Evolutionary conservation across 163 green algal species (phyloP), one percentile per base, ranked within the genome.

Genomic region (Scenedesmus sp.): DNA sequence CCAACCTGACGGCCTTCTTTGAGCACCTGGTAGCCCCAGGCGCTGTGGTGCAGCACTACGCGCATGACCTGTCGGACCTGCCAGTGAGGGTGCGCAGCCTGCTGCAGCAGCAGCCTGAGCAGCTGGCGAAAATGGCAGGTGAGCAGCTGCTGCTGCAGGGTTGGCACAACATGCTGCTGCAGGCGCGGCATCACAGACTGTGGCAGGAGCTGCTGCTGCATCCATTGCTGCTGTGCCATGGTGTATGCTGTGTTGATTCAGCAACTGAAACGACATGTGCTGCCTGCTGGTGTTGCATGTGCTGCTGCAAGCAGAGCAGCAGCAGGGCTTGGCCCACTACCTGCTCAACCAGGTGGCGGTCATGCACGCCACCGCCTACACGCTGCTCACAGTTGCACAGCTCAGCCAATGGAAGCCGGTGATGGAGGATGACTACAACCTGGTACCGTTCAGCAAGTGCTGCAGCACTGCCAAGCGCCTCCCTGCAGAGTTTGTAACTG

Each of bases 11-110:
- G 12, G 85, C 70, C n/a, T 90, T 90, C 73, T 94, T 94, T 70
- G 93, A 95, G 89, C 93, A 95, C 83, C 59, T 94, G 37, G 49
- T 85, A 0, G 90, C 93, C 1, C 93, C 93, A 6, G 93, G 88
- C 24, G 44, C 51, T 7, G 76, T 78, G 35, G 70, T 93, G 46
- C n/a, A 91, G 76, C 88, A 92, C 7, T 95, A 93, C 61, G 68
- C 79, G 42, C 46, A 43, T 46, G 83, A 92, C 56, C 72, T 88
- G 26, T 84, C 56, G 35, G 89, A 92, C 70, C 68, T 92, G 72
- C 89, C 89, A 1, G 33, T 86, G 24, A 76, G 82, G 33, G 89
- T 51, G 30, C 40, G 42, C 0, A 49, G 46, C 3, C 70, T 92
- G 82, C 37, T 89, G 46, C 49, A 37, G 33, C 18, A 42, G 35